Base-by-base conservation (phyloP, 1,284 basidiomycete species). In the Chalciporus piperatoides region DNA sequence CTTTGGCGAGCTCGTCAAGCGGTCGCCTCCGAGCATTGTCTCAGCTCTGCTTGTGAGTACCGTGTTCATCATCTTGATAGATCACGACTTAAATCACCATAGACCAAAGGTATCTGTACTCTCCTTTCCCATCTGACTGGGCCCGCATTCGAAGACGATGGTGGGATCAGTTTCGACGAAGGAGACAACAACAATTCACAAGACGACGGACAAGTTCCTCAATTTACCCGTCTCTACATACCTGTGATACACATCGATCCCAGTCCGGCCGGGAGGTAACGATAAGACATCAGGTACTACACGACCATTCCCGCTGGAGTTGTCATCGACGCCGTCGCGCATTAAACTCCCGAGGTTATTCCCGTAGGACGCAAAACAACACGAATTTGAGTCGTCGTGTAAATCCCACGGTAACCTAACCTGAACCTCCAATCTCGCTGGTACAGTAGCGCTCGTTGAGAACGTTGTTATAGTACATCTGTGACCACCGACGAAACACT, bases 61-160 rank as follows among this genome's bases (percentile, higher is more conserved):
- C 37, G 30, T 46, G 24, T 37, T 19, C 44, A 28, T 52, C 4
- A 39, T 46, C 51, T 48, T 49, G 7, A 41, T 24, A 12, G 4
- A 17, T 7, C 19, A 19, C 36, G 11, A 51, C 28, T n/a, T 2
- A 27, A 27, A 25, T 41, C 35, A 37, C 24, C 49, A 15, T 62
- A 94, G 91, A 91, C 92, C 15, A 82, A 90, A 69, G 90, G 92
- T 14, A 86, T 96, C 33, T 92, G 92, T 44, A 96, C 92, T 0
- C 73, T 92, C 48, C 82, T 85, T 35, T 86, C 84, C 2, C 72
- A 82, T 59, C 73, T 79, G 15, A 68, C 62, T 1, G 79, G 74
- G 8, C 79, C 78, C 1, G 76, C 73, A 21, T 81, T 80, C 55
- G 78, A 84, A 60, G 92, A 94, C 60, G 90, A 92, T 59, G 90